These are phyloP conservation scores for Yarrowia keelungensis DNA, from an alignment of 805 yeast species.

Conservation along the genomic window DNA sequence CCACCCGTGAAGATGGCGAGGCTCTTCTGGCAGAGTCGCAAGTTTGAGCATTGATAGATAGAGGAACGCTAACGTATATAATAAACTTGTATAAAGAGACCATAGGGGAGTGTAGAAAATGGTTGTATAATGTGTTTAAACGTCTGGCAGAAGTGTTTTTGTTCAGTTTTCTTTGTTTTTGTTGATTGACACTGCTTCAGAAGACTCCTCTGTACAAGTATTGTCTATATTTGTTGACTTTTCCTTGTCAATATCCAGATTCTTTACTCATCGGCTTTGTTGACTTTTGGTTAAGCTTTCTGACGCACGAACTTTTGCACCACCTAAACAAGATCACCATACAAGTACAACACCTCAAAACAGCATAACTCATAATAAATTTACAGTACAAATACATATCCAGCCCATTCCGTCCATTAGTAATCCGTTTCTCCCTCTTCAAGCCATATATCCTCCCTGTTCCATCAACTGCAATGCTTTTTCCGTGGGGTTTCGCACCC, in stretches of 20 bases:
- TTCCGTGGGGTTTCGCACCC: constrained; percentile 28
- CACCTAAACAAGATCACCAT: constrained; percentile 1
- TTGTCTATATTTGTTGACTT: too few species aligned
- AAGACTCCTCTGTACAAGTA: too few species aligned
- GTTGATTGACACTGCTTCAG: too few species aligned
- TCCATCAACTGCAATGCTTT: constrained; percentile 27
- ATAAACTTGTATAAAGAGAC: background rate
- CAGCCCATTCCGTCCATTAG: constrained; percentile 5
- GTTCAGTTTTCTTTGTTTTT: too few species aligned
- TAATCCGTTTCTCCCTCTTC: background rate
- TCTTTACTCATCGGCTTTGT: too few species aligned
- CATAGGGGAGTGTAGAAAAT: too few species aligned
- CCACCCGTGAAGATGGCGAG: constrained; percentile 18
- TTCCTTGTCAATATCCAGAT: too few species aligned
- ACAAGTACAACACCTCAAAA: background rate
- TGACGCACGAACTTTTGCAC: background rate
- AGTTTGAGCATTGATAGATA: constrained; percentile 24
- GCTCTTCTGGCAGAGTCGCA: constrained; percentile 32
- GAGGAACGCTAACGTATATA: constrained; percentile 16
- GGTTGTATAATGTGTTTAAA: too few species aligned
- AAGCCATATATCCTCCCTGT: background rate
- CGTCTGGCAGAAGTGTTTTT: too few species aligned
- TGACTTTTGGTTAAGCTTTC: background rate
- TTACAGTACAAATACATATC: constrained; percentile 28
- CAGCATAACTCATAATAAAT: background rate